phyloP scores from a whole-genome alignment of 495 filamentous ascomycete species.

The Venustampulla echinocandica region DNA sequence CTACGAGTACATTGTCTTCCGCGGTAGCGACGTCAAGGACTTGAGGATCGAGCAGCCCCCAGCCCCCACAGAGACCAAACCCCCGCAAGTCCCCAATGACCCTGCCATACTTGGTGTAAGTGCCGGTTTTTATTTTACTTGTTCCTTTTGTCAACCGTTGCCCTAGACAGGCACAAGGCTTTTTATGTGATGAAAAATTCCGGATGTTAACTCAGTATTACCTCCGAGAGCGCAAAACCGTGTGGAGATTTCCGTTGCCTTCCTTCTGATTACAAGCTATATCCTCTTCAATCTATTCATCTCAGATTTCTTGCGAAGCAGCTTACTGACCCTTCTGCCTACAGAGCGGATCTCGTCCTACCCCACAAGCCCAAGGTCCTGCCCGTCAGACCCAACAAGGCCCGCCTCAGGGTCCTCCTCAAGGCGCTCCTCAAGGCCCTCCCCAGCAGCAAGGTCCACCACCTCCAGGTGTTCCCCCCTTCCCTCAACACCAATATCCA shows the following conservation, averaged over 20 bases:
- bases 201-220: slow-evolving; percentile 68
- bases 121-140: slow-evolving; percentile 29
- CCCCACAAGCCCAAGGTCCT: slow-evolving; percentile 18
- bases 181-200: slow-evolving; percentile 67
- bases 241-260: slow-evolving; percentile 99
- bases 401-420: slow-evolving; percentile 22
- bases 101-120: slow-evolving; percentile 96
- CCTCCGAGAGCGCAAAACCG: slow-evolving; percentile 86
- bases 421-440: slow-evolving; percentile 31
- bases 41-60: slow-evolving; percentile 79
- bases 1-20: slow-evolving; percentile 99
- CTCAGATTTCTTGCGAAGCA: slow-evolving; percentile 1
- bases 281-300: slow-evolving; percentile 10
- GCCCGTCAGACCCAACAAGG: slow-evolving; percentile 15
- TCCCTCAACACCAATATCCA: slow-evolving; percentile 38
- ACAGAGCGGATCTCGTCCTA: slow-evolving; percentile 32
- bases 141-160: slow-evolving; percentile 10
- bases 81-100: slow-evolving; percentile 80
- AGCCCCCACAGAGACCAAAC: slow-evolving; percentile 56
- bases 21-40: slow-evolving; percentile 97
- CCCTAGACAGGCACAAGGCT: neutral
- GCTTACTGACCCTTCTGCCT: slow-evolving; percentile 10
- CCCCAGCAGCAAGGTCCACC: slow-evolving; percentile 28
- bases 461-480: slow-evolving; percentile 48
- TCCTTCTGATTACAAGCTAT: slow-evolving; percentile 71